These are phyloP conservation scores for Diaporthe nobilis DNA, from an alignment of 2,329 filamentous ascomycete genomes.

Conservation along the genomic window DNA sequence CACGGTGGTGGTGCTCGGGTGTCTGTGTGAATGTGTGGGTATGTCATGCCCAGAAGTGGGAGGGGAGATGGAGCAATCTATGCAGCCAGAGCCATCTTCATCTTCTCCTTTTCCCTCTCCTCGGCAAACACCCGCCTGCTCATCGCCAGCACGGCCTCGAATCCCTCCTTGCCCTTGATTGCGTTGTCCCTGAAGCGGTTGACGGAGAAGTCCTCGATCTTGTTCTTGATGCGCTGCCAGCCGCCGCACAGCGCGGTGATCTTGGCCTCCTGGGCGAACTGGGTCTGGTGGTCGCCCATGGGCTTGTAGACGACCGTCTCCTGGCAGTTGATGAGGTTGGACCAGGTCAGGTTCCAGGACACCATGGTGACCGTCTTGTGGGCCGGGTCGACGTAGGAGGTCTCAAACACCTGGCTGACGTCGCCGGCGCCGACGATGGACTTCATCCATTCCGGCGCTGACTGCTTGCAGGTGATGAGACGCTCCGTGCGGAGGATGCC, in stretches of 20 bases:
- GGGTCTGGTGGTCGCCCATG: conserved; percentile 71
- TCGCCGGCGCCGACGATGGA: conserved; percentile 82
- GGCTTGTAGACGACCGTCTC: conserved; percentile 93
- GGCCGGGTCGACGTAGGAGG: conserved; percentile 90
- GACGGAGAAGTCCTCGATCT: conserved; percentile 92
- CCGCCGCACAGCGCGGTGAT: conserved; percentile 96
- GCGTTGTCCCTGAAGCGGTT: conserved; percentile 94
- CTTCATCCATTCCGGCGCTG: conserved; percentile 84
- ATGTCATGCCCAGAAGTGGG: neutral
- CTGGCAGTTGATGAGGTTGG: conserved; percentile 89
- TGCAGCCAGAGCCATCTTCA: conserved; percentile 32
- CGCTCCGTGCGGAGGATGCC: conserved; percentile 74
- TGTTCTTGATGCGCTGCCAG: conserved; percentile 97
- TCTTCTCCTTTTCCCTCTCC: conserved; percentile 77
- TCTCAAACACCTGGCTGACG: conserved; percentile 92
- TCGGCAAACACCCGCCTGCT: conserved; percentile 92
- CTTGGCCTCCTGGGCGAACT: conserved; percentile 90
- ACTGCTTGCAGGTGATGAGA: conserved; percentile 73
- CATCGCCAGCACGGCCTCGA: conserved; percentile 95
- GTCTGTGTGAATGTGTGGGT: neutral
- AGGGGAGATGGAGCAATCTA: neutral
- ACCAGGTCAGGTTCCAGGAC: conserved; percentile 93
- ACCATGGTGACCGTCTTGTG: conserved; percentile 95
- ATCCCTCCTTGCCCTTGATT: conserved; percentile 89
- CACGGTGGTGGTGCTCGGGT: conserved; percentile 9